Evolutionary conservation across 768 basidiomycete species (phyloP).

Genomic region (Paxillus involutus): DNA sequence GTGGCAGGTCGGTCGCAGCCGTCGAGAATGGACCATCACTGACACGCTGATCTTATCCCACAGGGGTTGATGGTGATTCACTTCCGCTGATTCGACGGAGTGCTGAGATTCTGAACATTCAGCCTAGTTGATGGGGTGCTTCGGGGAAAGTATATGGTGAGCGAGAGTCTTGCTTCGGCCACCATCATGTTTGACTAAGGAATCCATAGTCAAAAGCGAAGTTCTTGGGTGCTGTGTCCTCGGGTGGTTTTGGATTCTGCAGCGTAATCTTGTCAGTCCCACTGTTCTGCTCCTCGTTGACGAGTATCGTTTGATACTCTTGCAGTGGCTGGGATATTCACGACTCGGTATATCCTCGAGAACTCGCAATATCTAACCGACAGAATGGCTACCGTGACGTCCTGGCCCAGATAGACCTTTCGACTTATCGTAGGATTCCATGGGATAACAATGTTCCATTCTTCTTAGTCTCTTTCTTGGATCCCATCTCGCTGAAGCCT

Average conservation of each 20-base stretch:
- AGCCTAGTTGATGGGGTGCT: conserved; percentile 85
- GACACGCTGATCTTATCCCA: background rate
- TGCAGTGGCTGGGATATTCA: conserved; percentile 90
- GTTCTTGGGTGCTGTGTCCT: conserved; percentile 77
- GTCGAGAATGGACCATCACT: conserved; percentile 1
- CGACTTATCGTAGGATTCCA: conserved; percentile 84
- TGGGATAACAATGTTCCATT: conserved; percentile 93
- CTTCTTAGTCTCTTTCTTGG: conserved; percentile 88
- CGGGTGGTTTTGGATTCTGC: conserved; percentile 90
- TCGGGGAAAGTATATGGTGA: conserved; percentile 91
- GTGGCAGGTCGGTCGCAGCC: conserved; percentile 70
- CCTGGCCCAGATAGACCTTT: conserved; percentile 81
- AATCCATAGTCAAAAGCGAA: conserved; percentile 78
- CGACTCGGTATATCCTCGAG: conserved; percentile 79
- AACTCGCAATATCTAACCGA: conserved; percentile 88
- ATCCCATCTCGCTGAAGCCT: conserved; percentile 80
- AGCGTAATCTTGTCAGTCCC: conserved; percentile 83
- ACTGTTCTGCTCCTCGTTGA: background rate
- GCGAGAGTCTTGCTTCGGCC: conserved; percentile 7
- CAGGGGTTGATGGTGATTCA: conserved; percentile 68
- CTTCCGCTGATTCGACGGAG: conserved; percentile 1
- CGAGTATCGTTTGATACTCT: background rate
- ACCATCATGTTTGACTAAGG: conserved; percentile 11
- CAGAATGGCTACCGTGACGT: conserved; percentile 92
- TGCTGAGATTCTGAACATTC: conserved; percentile 6